Evolutionary conservation across 169 alveolate genomes (phyloP), one percentile per base, ranked within the genome.

Genomic region (Plasmodium cynomolgi): DNA sequence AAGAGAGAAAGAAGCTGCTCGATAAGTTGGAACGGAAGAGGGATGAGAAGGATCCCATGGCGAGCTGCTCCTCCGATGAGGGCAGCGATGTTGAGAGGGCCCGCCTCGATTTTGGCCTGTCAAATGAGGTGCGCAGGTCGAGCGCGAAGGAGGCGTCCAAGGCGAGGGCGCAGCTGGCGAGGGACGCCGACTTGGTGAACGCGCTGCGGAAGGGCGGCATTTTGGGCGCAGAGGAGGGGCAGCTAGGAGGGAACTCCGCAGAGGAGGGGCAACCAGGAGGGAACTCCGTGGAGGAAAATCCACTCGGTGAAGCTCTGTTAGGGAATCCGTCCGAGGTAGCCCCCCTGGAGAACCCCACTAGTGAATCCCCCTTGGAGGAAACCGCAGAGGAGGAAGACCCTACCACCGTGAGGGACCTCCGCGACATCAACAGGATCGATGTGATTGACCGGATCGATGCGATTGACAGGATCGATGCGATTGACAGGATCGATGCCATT

Each of bases 131-230:
- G 15, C 56, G 31, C 11, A 68, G 34, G 15, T 83, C 33, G 33
- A 85, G 81, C 41, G 17, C 9, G 31, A 88, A 88, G 80, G 84
- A 88, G 82, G 29, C 81, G n/a, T 33, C 68, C 7, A 77, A 50
- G 56, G 94, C 91, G 20, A 88, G 50, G 47, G 44, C 71, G 39
- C 84, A 88, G 33, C 50, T 88, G 34, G 82, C 62, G 31, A 47
- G 47, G 34, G 90, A 88, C 20, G 47, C 72, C 4, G 90, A 88
- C 72, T 80, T 88, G 29, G 72, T n/a, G n/a, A 88, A 88, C 50
- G 41, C 31, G 17, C 13, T 88, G n/a, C 20, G 77, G 50, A 88
- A 80, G 50, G 50, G 75, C 9, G 54, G 44, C 11, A 50, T 88
- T 6, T 39, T 88, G 33, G 50, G 82, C 31, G 20, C n/a, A 62